Evolutionary conservation across 306 rosid genomes (phyloP).

Genomic region (Ormosia semicastrata): DNA sequence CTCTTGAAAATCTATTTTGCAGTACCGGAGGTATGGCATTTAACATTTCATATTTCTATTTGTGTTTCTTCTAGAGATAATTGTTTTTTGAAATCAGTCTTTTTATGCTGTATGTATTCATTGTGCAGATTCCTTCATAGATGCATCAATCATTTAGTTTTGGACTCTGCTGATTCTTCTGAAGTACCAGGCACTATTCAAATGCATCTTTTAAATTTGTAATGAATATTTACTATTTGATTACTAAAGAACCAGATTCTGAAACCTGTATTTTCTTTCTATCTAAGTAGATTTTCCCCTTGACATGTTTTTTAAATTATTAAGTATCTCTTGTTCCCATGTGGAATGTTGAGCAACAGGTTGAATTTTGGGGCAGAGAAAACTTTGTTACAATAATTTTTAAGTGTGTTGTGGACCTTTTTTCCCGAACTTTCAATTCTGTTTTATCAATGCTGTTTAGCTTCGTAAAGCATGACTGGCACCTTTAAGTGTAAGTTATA

Average conservation of each 20-base stretch:
- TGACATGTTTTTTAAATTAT: constrained; percentile 32
- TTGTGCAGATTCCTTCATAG: constrained; percentile 77
- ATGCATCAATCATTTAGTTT: constrained; percentile 75
- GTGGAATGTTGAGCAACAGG: constrained; percentile 35
- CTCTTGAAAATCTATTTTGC: constrained; percentile 32
- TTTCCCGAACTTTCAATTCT: not conserved
- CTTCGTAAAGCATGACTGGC: constrained; percentile 1
- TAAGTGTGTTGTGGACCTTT: constrained; percentile 32
- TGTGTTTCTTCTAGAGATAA: constrained; percentile 15
- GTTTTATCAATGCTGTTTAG: not conserved
- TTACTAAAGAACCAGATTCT: constrained; percentile 49
- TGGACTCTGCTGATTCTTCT: constrained; percentile 86
- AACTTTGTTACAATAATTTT: constrained; percentile 37
- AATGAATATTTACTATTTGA: constrained; percentile 40
- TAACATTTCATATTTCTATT: constrained; percentile 7
- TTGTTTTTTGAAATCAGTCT: constrained; percentile 36
- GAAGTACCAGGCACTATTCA: constrained; percentile 75
- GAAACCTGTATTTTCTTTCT: constrained; percentile 46
- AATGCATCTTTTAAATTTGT: constrained; percentile 70
- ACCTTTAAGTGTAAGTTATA: not conserved
- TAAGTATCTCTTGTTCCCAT: constrained; percentile 31
- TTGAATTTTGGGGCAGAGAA: constrained; percentile 50
- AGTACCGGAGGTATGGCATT: constrained; percentile 35
- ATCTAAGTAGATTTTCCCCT: constrained; percentile 24
- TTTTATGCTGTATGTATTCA: constrained; percentile 59